These are phyloP conservation scores for Suhomyces bokatorum DNA, from an alignment of 1,139 yeast species.

Conservation along the genomic window DNA sequence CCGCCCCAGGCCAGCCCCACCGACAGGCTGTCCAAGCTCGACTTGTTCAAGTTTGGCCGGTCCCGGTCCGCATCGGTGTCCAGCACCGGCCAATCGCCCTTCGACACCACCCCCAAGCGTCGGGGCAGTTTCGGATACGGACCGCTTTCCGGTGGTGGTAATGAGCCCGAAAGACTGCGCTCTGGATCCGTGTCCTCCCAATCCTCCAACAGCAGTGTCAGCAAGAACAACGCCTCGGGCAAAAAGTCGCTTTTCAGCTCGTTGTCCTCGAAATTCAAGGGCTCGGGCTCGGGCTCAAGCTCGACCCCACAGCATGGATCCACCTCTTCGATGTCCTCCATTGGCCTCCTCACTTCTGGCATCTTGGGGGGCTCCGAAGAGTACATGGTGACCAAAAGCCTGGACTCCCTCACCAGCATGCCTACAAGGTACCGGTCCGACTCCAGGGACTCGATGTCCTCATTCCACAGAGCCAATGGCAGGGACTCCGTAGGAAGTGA, in stretches of 20 bases:
- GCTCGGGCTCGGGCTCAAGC: conserved; percentile 10
- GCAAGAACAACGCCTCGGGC: conserved; percentile 28
- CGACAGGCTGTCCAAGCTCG: conserved; percentile 23
- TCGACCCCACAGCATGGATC: conserved; percentile 3
- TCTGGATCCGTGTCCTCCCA: conserved; percentile 7
- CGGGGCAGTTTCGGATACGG: conserved; percentile 18
- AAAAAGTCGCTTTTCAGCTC: conserved; percentile 50
- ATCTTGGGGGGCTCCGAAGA: conserved; percentile 6
- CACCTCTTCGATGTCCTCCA: background rate
- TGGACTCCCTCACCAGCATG: background rate
- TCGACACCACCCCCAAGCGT: conserved; percentile 11
- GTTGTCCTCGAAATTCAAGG: conserved; percentile 56
- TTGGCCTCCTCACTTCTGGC: conserved; percentile 3
- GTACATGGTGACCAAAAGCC: background rate
- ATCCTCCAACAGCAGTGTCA: conserved; percentile 20
- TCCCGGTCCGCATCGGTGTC: conserved; percentile 31
- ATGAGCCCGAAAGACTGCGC: background rate
- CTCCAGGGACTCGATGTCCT: background rate
- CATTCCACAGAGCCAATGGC: background rate
- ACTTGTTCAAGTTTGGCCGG: conserved; percentile 31
- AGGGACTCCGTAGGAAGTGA: conserved; percentile 3
- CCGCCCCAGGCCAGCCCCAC: conserved; percentile 5
- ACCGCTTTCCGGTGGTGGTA: background rate
- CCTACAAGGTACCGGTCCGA: conserved; percentile 13
- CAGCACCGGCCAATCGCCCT: conserved; percentile 4